These are phyloP conservation scores for Schizopora paradoxa DNA, from an alignment of 1,284 basidiomycete genomes.

Conservation along the genomic window DNA sequence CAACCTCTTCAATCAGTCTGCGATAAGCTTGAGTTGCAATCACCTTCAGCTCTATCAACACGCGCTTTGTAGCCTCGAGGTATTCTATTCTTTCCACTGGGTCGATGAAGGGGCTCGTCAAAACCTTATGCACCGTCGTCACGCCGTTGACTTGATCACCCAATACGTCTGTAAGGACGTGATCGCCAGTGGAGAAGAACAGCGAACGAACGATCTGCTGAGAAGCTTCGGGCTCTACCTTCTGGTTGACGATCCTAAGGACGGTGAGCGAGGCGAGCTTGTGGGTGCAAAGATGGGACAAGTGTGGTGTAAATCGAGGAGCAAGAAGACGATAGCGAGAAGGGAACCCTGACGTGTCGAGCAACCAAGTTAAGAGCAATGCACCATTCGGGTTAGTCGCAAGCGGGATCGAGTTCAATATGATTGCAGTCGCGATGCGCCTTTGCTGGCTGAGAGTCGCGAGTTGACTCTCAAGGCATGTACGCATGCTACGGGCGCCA, in stretches of 20 bases:
- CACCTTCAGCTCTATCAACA: conserved; percentile 45
- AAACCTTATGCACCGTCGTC: conserved; percentile 88
- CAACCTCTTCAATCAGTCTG: conserved; percentile 89
- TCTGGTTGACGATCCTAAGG: conserved; percentile 88
- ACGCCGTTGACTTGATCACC: conserved; percentile 94
- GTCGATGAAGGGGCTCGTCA: conserved; percentile 81
- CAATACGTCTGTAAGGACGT: conserved; percentile 89
- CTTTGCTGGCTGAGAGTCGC: conserved; percentile 88
- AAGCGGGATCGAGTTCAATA: conserved; percentile 95
- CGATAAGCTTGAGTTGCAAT: conserved; percentile 50
- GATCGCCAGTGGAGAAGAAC: conserved; percentile 81
- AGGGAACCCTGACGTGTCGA: conserved; percentile 90
- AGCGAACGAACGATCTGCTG: conserved; percentile 77
- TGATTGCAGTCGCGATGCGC: conserved; percentile 89
- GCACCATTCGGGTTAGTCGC: conserved; percentile 98
- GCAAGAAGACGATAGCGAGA: conserved; percentile 91
- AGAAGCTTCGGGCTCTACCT: conserved; percentile 81
- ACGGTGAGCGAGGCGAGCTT: conserved; percentile 95
- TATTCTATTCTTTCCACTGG: conserved; percentile 62
- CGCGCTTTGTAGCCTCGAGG: conserved; percentile 83
- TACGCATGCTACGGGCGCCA: conserved; percentile 95
- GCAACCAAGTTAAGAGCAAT: conserved; percentile 91
- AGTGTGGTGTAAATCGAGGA: conserved; percentile 91
- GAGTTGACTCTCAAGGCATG: conserved; percentile 87
- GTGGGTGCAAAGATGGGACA: conserved; percentile 96